phyloP scores from a whole-genome alignment of 805 yeast species.

The Hanseniaspora nectarophila region DNA sequence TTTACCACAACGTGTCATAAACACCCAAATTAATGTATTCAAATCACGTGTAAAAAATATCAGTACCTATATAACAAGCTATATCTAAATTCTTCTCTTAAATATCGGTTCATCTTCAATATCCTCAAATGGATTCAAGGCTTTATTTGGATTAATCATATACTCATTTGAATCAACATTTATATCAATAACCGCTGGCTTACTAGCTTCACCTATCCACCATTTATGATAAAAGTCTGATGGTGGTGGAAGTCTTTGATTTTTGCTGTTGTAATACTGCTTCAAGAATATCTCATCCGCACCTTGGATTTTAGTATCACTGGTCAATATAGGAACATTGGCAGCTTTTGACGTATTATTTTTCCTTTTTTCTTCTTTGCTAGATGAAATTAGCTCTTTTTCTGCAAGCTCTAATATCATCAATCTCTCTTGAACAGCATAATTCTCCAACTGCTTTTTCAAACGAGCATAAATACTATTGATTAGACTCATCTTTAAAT shows the following conservation, averaged over 20 bases:
- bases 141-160: slow-evolving; percentile 56
- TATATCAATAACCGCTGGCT: slow-evolving; percentile 55
- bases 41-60: neutral
- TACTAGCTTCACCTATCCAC: slow-evolving; percentile 75
- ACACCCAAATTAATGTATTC: slow-evolving; percentile 13
- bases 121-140: slow-evolving; percentile 62
- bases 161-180: slow-evolving; percentile 30
- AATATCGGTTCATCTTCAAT: slow-evolving; percentile 36
- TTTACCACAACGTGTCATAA: slow-evolving; percentile 17
- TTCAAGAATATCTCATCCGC: slow-evolving; percentile 10
- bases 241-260: slow-evolving; percentile 63
- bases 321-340: neutral
- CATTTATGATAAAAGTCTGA: slow-evolving; percentile 71
- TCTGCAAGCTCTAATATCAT: slow-evolving; percentile 53
- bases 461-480: slow-evolving; percentile 45
- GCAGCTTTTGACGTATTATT: neutral
- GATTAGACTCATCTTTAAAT: slow-evolving; percentile 37
- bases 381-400: neutral
- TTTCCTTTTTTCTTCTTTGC: neutral
- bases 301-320: neutral
- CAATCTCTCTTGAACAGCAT: slow-evolving; percentile 34
- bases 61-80: too few relatives aligned
- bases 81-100: slow-evolving; percentile 13
- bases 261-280: slow-evolving; percentile 22
- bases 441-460: slow-evolving; percentile 35